These are phyloP conservation scores for Geotrichum ghanense DNA, from an alignment of 805 yeast species.

Conservation along the genomic window DNA sequence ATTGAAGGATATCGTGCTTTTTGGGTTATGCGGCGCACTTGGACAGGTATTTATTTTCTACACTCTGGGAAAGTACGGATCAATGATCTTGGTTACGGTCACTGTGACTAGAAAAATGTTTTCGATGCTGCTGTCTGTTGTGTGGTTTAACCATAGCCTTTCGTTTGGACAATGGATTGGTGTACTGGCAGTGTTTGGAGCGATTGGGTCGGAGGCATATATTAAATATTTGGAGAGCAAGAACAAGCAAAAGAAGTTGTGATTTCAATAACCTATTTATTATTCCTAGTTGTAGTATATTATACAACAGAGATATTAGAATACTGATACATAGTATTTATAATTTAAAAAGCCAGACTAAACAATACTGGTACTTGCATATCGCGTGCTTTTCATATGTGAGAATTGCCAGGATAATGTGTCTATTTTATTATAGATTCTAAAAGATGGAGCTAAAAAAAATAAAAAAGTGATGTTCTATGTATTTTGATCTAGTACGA, in stretches of 20 bases:
- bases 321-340: too few relatives aligned
- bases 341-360: too few relatives aligned
- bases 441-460: too few relatives aligned
- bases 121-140: constrained; percentile 83
- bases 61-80: constrained; percentile 75
- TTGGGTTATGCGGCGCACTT: constrained; percentile 70
- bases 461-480: too few relatives aligned
- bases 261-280: too few relatives aligned
- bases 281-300: too few relatives aligned
- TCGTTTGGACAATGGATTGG: constrained; percentile 65
- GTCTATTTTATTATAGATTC: too few relatives aligned
- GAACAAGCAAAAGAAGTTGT: constrained; percentile 2
- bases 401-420: too few relatives aligned
- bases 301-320: too few relatives aligned
- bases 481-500: too few relatives aligned
- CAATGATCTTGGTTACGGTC: constrained; percentile 76
- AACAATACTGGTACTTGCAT: too few relatives aligned
- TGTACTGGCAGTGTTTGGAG: constrained; percentile 67
- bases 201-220: constrained; percentile 71
- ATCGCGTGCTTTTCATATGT: too few relatives aligned
- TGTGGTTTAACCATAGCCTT: constrained; percentile 74
- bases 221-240: constrained; percentile 26
- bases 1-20: constrained; percentile 46
- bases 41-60: constrained; percentile 92
- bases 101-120: constrained; percentile 96